Percentiles rank a stretch among this genome's conserved stretches.
phyloP scores from a whole-genome alignment of 2,329 filamentous ascomycete genomes.

The Xylaria polymorpha region DNA sequence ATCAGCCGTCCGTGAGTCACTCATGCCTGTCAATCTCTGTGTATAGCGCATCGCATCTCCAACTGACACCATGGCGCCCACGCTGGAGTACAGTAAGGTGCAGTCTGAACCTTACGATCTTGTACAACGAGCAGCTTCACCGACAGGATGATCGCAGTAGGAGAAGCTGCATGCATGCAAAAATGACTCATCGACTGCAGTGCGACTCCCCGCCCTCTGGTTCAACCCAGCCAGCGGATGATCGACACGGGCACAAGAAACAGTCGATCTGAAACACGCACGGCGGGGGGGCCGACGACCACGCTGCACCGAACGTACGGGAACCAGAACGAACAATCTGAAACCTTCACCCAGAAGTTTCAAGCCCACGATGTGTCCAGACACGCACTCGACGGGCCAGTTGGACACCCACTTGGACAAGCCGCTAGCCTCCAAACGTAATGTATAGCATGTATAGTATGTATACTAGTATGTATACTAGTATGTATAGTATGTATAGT shows the following conservation, averaged over 20 bases:
- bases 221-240: conserved; percentile 14
- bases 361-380: background rate
- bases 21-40: conserved; percentile 23
- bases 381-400: background rate
- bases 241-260: conserved; percentile 21
- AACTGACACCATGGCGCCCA: conserved; percentile 1
- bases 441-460: background rate
- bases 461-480: background rate
- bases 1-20: conserved; percentile 34
- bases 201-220: background rate
- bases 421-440: conserved; percentile 2
- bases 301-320: conserved; percentile 40
- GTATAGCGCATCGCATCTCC: conserved; percentile 6
- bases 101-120: conserved; percentile 6
- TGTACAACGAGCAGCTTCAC: conserved; percentile 23
- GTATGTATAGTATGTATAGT: background rate
- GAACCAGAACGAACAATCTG: conserved; percentile 40
- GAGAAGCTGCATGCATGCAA: conserved; percentile 33
- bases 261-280: conserved; percentile 44
- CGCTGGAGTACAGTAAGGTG: background rate
- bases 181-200: conserved; percentile 41
- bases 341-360: conserved; percentile 39
- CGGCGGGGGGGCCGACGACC: conserved; percentile 4
- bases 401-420: conserved; percentile 8
- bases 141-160: conserved; percentile 20